Evolutionary conservation across 176 grass and related monocot species (phyloP).

Genomic region (Poa annua): DNA sequence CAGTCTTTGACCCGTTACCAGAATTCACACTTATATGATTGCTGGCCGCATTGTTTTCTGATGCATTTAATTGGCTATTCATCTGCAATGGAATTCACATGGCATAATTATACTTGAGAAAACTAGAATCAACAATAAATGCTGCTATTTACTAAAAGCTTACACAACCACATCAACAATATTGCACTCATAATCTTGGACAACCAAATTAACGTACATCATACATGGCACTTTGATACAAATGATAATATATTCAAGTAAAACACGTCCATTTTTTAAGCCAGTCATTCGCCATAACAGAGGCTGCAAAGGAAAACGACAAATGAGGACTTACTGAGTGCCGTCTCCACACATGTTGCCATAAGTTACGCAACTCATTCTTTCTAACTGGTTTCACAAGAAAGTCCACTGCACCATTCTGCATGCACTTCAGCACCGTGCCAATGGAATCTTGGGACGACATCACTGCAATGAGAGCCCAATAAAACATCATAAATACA

Average conservation of each 20-base stretch:
- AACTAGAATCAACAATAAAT: conserved; percentile 27
- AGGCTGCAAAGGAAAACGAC: conserved; percentile 8
- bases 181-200: background rate
- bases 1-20: conserved; percentile 61
- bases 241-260: background rate
- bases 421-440: conserved; percentile 93
- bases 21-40: conserved; percentile 71
- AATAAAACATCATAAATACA: conserved; percentile 28
- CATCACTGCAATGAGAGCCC: conserved; percentile 73
- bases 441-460: conserved; percentile 95
- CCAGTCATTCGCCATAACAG: background rate
- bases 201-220: conserved; percentile 14
- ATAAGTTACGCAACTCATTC: conserved; percentile 93
- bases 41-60: conserved; percentile 73
- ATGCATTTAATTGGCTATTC: conserved; percentile 68
- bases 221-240: background rate
- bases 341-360: conserved; percentile 99
- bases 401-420: conserved; percentile 92
- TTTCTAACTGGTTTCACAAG: conserved; percentile 92
- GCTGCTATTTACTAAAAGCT: background rate
- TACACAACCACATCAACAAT: background rate
- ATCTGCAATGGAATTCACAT: conserved; percentile 58
- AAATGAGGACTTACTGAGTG: conserved; percentile 71
- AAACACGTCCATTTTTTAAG: background rate
- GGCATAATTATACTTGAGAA: conserved; percentile 18